Conservation (phyloP, 495 filamentous ascomycete genomes). For the Penicillium pulvis region DNA sequence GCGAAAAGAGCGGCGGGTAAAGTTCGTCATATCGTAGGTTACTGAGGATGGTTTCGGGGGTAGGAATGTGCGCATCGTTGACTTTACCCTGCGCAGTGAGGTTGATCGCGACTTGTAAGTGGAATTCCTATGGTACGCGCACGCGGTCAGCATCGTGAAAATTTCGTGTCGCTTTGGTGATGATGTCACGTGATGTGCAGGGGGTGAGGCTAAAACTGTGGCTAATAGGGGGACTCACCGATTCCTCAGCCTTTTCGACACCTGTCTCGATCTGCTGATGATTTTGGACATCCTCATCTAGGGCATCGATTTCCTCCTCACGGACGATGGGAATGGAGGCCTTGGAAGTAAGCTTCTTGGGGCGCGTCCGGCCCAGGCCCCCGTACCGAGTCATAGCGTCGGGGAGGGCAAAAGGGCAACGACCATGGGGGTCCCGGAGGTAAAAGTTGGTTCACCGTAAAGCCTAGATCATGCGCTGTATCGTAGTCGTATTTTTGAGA, state of each 20-base stretch:
- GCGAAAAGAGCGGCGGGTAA: slow-evolving; percentile 75
- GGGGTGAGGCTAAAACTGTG: slow-evolving; percentile 44
- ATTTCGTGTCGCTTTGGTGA: slow-evolving; percentile 34
- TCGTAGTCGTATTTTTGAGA: slow-evolving; percentile 58
- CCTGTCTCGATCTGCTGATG: slow-evolving; percentile 87
- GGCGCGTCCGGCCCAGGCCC: slow-evolving; percentile 61
- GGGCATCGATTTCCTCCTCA: slow-evolving; percentile 82
- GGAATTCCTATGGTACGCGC: slow-evolving; percentile 75
- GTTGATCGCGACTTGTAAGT: slow-evolving; percentile 91
- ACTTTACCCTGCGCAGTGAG: slow-evolving; percentile 75
- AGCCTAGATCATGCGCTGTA: slow-evolving; percentile 56
- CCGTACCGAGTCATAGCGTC: slow-evolving; percentile 70
- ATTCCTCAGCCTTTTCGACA: slow-evolving; percentile 95
- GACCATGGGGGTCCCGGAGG: slow-evolving; percentile 43
- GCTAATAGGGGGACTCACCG: slow-evolving; percentile 67
- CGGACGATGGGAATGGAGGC: slow-evolving; percentile 81
- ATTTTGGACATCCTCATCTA: slow-evolving; percentile 68
- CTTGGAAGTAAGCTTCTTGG: slow-evolving; percentile 90
- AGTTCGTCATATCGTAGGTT: slow-evolving; percentile 82
- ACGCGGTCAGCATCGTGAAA: slow-evolving; percentile 29
- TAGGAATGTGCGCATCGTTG: slow-evolving; percentile 77
- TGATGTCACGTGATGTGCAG: slow-evolving; percentile 59
- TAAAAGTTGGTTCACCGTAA: slow-evolving; percentile 49
- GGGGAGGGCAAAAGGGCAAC: slow-evolving; percentile 49
- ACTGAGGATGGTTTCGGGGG: slow-evolving; percentile 76